Base-by-base conservation (phyloP, 495 filamentous ascomycete genomes). In the Penicillium flavigenum region DNA sequence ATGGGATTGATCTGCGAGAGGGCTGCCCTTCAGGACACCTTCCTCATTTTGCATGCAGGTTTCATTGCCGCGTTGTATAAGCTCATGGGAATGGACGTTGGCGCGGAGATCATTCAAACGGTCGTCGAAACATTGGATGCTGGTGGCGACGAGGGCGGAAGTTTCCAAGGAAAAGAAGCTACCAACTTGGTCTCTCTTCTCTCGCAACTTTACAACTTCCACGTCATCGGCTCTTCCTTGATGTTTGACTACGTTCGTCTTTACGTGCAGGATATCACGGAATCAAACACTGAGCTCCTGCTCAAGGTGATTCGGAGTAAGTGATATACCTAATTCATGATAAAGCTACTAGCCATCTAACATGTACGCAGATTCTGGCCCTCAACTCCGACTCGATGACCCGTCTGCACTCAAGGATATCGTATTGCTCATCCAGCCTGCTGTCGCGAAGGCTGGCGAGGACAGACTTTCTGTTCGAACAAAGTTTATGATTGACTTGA, bases 401-500 rank as follows among this genome's bases (percentile, higher is more conserved):
- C 90, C 93, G 0, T 85, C 88, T 22, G 80, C 93, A n/a, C 72
- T 98, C 38, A 96, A 95, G 71, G 90, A 96, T 58, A 95, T 98
- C 54, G 88, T 96, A 10, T 64, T 88, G 19, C 79, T 89, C 52
- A 84, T 96, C 54, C 89, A 91, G 61, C 84, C 84, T 11, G 82
- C 86, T 9, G 81, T 91, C 12, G 72, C 83, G 7, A 84, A 82
- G 48, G 75, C 77, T 32, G 88, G 87, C 32, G 86, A 89, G 67
- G 76, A 78, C 17, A 86, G 81, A 44, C 77, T 96, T 17, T 93
- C 91, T 14, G 88, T 96, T 11, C 86, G 94, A 47, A 96, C 92
- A 1, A 95, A 88, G 60, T 98, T 97, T 74, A 98, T 98, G 95
- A 92, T 98, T 47, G 94, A 98, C 59, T 92, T 88, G 2, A 94